Evolutionary conservation across 2,329 filamentous ascomycete genomes (phyloP).

Genomic region (Neopestalotiopsis sp.): DNA sequence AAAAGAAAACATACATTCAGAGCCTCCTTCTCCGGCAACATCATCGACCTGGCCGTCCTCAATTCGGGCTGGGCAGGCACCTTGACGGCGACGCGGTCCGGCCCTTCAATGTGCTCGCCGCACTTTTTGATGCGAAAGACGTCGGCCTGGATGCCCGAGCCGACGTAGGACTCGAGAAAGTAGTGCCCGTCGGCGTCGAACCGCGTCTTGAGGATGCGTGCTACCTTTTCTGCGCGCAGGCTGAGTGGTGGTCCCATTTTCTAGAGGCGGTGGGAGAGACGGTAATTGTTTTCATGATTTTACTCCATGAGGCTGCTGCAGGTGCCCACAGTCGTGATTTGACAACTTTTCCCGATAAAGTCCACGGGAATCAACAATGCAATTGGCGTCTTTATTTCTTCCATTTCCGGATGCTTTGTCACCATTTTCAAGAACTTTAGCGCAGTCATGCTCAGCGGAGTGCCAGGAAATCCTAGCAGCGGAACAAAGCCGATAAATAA

Average conservation of each 20-base stretch:
- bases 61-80: neutral
- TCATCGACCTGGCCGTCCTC: neutral
- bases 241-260: neutral
- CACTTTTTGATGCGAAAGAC: neutral
- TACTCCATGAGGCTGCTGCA: too few species aligned
- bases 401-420: neutral
- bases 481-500: neutral
- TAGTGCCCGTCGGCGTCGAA: conserved; percentile 11
- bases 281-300: too few species aligned
- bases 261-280: neutral
- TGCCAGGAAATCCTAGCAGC: neutral
- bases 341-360: neutral
- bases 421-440: neutral
- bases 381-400: neutral
- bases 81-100: conserved; percentile 6
- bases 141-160: neutral
- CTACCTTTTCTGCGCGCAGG: neutral
- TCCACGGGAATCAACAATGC: neutral
- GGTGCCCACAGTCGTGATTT: neutral
- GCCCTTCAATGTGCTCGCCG: too few species aligned
- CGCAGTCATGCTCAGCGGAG: too few species aligned
- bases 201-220: neutral
- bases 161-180: conserved; percentile 6
- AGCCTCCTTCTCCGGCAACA: neutral
- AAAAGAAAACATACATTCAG: neutral